A percentile compares a stretch with the other conserved stretches of the same genome.
These are phyloP conservation scores for Besnoitia besnoiti DNA, from an alignment of 169 alveolate species.

Conservation along the genomic window DNA sequence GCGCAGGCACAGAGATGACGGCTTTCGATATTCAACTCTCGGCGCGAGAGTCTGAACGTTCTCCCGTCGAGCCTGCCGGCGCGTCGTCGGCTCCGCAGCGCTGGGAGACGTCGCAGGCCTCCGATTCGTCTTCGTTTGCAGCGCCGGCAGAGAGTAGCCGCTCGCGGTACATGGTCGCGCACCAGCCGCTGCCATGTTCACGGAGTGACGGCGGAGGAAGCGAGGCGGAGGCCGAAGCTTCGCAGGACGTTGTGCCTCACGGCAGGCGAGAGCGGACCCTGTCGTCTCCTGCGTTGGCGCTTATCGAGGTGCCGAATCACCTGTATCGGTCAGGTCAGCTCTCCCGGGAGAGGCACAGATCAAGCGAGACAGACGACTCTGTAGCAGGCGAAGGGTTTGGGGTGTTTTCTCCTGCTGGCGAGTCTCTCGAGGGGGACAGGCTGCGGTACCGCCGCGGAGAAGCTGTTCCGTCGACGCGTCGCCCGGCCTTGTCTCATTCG, in stretches of 20 bases:
- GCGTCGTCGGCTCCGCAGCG: too few species aligned
- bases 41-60: too few species aligned
- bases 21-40: conserved; percentile 12
- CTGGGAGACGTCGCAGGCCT: too few species aligned
- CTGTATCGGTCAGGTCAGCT: not conserved
- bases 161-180: too few species aligned
- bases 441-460: not conserved
- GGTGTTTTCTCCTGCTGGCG: not conserved
- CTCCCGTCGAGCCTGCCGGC: too few species aligned
- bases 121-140: too few species aligned
- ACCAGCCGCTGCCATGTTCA: too few species aligned
- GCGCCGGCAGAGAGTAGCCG: too few species aligned
- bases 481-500: not conserved
- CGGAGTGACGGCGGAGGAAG: too few species aligned
- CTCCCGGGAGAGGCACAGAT: not conserved
- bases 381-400: not conserved
- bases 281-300: not conserved
- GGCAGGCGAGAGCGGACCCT: not conserved
- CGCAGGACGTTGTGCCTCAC: not conserved
- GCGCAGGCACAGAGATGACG: not conserved
- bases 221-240: too few species aligned
- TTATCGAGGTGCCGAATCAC: not conserved
- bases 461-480: not conserved
- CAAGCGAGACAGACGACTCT: not conserved
- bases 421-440: not conserved